These are phyloP conservation scores for Chenopodium album DNA, from an alignment of 148 eudicot genomes.

Conservation along the genomic window DNA sequence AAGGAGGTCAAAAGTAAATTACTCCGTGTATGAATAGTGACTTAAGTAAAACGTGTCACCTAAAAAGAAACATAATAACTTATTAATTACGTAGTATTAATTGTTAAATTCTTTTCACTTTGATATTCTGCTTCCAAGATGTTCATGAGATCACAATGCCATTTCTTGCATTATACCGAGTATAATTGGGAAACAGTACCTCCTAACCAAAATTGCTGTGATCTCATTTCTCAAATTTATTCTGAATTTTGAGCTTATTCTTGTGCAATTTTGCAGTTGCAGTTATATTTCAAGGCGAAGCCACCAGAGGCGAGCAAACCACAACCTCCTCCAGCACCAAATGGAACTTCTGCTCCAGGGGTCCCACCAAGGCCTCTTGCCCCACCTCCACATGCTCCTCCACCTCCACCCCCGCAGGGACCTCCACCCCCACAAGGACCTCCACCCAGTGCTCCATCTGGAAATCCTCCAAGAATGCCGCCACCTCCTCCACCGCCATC, in stretches of 20 bases:
- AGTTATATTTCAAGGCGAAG: conserved; percentile 87
- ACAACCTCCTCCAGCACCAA: conserved; percentile 55
- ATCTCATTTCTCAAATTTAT: not conserved
- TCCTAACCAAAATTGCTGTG: not conserved
- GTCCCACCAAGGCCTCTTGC: conserved; percentile 60
- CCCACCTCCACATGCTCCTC: conserved; percentile 62
- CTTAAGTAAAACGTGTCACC: no score
- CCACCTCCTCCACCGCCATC: conserved; percentile 70
- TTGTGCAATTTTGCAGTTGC: conserved; percentile 56
- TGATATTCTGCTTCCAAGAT: not conserved
- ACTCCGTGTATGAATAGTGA: no score
- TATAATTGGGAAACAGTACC: not conserved
- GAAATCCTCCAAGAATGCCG: conserved; percentile 62
- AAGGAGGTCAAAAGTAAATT: no score
- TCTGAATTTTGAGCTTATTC: not conserved
- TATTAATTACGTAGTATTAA: no score
- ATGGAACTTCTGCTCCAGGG: conserved; percentile 72
- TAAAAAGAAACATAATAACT: no score
- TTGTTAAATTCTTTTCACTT: not conserved
- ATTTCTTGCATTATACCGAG: not conserved
- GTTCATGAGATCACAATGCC: not conserved
- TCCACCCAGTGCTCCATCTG: conserved; percentile 48
- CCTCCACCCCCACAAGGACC: conserved; percentile 68
- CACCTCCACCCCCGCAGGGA: conserved; percentile 44
- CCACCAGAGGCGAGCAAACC: conserved; percentile 89